These are phyloP conservation scores for Sugiyamaella valdiviana DNA, from an alignment of 805 yeast genomes.

Conservation along the genomic window DNA sequence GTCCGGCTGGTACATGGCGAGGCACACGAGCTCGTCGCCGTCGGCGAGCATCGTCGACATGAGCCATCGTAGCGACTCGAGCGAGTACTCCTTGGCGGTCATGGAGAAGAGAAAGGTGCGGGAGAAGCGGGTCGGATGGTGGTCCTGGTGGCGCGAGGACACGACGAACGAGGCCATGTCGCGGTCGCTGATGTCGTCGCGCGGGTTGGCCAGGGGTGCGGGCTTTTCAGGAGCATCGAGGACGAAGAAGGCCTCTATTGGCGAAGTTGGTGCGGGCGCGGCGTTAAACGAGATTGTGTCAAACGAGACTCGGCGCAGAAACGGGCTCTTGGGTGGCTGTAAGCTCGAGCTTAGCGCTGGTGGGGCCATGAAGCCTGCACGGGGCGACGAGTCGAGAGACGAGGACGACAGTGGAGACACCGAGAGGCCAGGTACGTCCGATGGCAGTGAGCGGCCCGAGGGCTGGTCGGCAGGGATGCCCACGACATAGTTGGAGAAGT, in stretches of 20 bases:
- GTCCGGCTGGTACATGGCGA: slow-evolving; percentile 12
- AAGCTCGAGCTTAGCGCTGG: not conserved
- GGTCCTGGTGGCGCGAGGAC: slow-evolving; percentile 17
- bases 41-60: slow-evolving; percentile 14
- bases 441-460: too few species aligned
- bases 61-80: slow-evolving; percentile 19
- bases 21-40: slow-evolving; percentile 23
- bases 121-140: slow-evolving; percentile 7
- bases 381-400: not conserved
- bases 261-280: slow-evolving; percentile 2
- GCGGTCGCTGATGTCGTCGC: slow-evolving; percentile 6
- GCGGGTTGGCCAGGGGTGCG: slow-evolving; percentile 1
- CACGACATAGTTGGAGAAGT: slow-evolving; percentile 13
- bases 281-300: slow-evolving; percentile 15
- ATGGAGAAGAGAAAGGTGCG: slow-evolving; percentile 20
- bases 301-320: slow-evolving; percentile 17
- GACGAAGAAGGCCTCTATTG: not conserved
- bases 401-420: slow-evolving; percentile 4
- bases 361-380: not conserved
- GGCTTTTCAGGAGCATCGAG: slow-evolving; percentile 1
- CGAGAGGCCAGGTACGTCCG: slow-evolving; percentile 1
- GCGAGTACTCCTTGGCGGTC: slow-evolving; percentile 15
- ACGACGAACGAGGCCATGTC: slow-evolving; percentile 18
- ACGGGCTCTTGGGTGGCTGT: slow-evolving; percentile 3
- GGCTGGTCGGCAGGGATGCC: too few species aligned